Conservation (phyloP, 2,329 filamentous ascomycete species). For the Aplosporella prunicola region DNA sequence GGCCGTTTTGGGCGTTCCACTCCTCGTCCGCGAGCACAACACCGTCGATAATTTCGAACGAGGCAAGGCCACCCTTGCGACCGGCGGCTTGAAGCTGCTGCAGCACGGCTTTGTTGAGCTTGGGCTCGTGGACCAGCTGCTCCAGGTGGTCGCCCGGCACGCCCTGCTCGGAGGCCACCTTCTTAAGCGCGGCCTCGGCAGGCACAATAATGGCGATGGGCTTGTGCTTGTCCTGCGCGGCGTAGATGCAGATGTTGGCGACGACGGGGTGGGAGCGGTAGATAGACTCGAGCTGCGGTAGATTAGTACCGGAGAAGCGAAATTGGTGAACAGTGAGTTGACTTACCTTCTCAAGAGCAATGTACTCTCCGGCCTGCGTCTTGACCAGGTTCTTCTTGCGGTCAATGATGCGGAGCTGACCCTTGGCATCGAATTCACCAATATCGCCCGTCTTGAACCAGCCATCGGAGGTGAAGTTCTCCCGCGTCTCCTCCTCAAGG, state of each 20-base stretch:
- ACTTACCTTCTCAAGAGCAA: conserved; percentile 70
- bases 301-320: neutral
- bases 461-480: conserved; percentile 68
- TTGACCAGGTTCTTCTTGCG: conserved; percentile 98
- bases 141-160: conserved; percentile 57
- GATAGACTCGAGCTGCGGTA: conserved; percentile 65
- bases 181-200: conserved; percentile 46
- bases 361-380: conserved; percentile 91
- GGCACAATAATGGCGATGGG: conserved; percentile 74
- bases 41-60: conserved; percentile 66
- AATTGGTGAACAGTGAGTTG: neutral
- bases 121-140: conserved; percentile 57
- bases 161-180: conserved; percentile 46
- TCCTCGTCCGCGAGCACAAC: conserved; percentile 76
- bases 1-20: conserved; percentile 67
- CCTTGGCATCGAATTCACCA: conserved; percentile 72
- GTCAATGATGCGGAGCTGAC: conserved; percentile 81
- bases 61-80: conserved; percentile 54
- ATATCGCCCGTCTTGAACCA: conserved; percentile 99
- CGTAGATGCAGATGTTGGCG: conserved; percentile 79
- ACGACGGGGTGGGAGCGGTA: conserved; percentile 76
- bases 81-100: conserved; percentile 61
- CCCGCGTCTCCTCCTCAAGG: conserved; percentile 73
- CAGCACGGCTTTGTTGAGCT: conserved; percentile 54
- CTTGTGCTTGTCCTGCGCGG: conserved; percentile 62